phyloP scores from a whole-genome alignment of 1,284 basidiomycete species.

The Rhizoctonia solani region DNA sequence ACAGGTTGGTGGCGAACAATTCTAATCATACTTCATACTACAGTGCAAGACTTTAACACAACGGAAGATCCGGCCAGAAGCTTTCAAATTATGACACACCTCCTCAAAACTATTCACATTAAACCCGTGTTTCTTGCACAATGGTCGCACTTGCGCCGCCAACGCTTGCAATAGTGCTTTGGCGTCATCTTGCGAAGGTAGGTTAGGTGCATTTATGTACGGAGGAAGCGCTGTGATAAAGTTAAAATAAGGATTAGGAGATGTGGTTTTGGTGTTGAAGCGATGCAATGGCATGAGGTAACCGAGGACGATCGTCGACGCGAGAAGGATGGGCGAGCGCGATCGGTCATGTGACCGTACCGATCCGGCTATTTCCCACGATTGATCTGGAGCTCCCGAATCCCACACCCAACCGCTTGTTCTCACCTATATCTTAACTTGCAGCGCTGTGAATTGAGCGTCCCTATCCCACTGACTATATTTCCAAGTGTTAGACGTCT shows the following conservation, averaged over 20 bases:
- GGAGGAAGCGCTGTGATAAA: conserved; percentile 67
- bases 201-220: conserved; percentile 41
- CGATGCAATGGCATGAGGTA: conserved; percentile 67
- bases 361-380: conserved; percentile 16
- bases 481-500: not conserved
- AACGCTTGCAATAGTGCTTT: conserved; percentile 70
- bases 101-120: conserved; percentile 77
- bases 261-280: conserved; percentile 66
- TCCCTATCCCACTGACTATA: not conserved
- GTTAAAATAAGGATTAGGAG: conserved; percentile 75
- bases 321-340: not conserved
- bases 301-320: not conserved
- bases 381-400: not conserved
- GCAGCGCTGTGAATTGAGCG: not conserved
- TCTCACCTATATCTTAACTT: not conserved
- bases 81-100: conserved; percentile 49
- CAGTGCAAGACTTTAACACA: not conserved
- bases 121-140: conserved; percentile 79
- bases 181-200: conserved; percentile 48
- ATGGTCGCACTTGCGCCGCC: conserved; percentile 75
- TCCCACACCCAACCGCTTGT: conserved; percentile 6
- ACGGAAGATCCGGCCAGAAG: not conserved
- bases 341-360: conserved; percentile 16
- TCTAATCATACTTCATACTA: conserved; percentile 36
- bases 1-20: not conserved